Percentiles rank a stretch among this genome's conserved stretches.
phyloP scores from a whole-genome alignment of 106 monocot species.

The Vanilla planifolia region DNA sequence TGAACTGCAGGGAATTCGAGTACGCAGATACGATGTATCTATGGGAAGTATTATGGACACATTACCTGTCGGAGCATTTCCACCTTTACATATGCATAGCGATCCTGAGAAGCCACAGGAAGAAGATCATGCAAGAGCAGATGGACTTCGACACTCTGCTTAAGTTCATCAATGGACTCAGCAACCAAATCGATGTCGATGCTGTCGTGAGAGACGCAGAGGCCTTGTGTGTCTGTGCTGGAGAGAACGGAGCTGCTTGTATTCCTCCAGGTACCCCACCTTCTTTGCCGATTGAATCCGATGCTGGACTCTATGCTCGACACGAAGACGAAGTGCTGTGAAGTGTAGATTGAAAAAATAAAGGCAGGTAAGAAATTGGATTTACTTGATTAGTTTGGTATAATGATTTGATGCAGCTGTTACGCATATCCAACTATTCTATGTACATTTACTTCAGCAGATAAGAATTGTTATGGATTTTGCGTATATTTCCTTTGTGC shows the following conservation, averaged over 20 bases:
- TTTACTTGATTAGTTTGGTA: too few relatives aligned
- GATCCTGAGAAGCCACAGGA: conserved; percentile 60
- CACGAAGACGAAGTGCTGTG: conserved; percentile 33
- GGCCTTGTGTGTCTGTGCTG: conserved; percentile 58
- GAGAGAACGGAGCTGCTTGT: conserved; percentile 74
- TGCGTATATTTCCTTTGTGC: too few relatives aligned
- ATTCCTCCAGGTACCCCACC: conserved; percentile 96
- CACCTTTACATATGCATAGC: conserved; percentile 89
- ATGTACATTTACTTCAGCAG: too few relatives aligned
- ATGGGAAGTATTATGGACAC: conserved; percentile 92
- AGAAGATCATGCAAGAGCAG: conserved; percentile 60
- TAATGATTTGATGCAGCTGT: too few relatives aligned
- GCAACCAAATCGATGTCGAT: conserved; percentile 60
- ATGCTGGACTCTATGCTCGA: conserved; percentile 26
- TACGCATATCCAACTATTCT: too few relatives aligned
- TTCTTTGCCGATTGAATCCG: conserved; percentile 57
- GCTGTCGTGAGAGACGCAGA: conserved; percentile 55
- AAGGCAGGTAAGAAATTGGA: too few relatives aligned
- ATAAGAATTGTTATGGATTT: too few relatives aligned
- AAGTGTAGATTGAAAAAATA: too few relatives aligned
- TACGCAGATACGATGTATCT: conserved; percentile 57
- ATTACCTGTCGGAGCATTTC: conserved; percentile 78
- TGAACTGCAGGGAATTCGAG: conserved; percentile 63
- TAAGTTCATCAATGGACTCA: conserved; percentile 94
- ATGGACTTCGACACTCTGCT: conserved; percentile 90